Evolutionary conservation across 1,139 yeast genomes (phyloP).

Genomic region (Protomyces inouyei): DNA sequence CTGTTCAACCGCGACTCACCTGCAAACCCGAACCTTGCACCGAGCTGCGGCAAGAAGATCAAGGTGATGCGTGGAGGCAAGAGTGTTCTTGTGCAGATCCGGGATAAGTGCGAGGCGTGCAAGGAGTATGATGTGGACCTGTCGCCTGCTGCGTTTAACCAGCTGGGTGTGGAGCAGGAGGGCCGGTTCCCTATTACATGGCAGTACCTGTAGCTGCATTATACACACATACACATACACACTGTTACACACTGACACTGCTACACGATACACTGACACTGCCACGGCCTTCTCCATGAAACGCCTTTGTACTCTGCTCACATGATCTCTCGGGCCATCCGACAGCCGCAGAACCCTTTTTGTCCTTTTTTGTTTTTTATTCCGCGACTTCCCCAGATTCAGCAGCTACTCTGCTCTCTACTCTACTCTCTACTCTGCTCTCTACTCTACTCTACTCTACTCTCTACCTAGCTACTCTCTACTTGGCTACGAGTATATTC

Average conservation of each 20-base stretch:
- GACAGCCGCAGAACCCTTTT: too few species aligned
- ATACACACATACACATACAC: too few species aligned
- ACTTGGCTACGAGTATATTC: neutral
- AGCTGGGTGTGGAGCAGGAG: conserved; percentile 46
- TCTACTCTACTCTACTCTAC: neutral
- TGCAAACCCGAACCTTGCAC: conserved; percentile 41
- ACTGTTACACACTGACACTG: too few species aligned
- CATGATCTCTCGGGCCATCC: too few species aligned
- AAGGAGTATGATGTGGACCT: conserved; percentile 47
- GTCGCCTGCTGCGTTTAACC: conserved; percentile 51
- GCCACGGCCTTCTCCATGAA: too few species aligned
- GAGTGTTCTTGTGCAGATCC: conserved; percentile 50
- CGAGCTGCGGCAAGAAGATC: conserved; percentile 50
- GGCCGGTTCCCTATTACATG: conserved; percentile 51
- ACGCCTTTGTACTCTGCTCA: too few species aligned
- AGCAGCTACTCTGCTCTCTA: too few species aligned
- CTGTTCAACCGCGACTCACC: conserved; percentile 38
- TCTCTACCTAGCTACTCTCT: neutral
- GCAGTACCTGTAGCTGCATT: conserved; percentile 39
- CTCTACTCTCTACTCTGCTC: too few species aligned
- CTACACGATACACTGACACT: too few species aligned
- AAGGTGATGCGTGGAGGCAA: conserved; percentile 46
- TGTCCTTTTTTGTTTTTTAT: too few species aligned
- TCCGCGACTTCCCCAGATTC: too few species aligned
- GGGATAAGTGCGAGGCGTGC: conserved; percentile 55